Base-by-base conservation (phyloP, 1,284 basidiomycete genomes). In the Austroboletus niveus region DNA sequence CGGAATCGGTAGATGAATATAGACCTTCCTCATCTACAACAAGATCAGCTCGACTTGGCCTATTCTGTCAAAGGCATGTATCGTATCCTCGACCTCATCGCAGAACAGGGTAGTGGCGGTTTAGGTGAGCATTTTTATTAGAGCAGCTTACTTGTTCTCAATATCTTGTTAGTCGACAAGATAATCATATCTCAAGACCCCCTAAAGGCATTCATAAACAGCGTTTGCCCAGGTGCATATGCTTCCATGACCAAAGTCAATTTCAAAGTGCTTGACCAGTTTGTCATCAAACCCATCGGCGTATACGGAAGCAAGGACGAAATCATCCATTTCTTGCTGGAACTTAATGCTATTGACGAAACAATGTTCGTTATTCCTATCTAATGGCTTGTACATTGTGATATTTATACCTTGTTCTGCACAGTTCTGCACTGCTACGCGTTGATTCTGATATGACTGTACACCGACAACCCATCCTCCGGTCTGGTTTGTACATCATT, bases 301-400 rank as follows among this genome's bases (percentile, higher is more conserved):
- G 52, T 84, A 2, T 85, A 83, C 49, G 83, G 82, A 1, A 77
- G 75, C 61, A 77, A 75, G 56, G 57, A 65, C 0, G 72, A 77
- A 51, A 77, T 85, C 8, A 70, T 77, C 7, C 61, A 69, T 9
- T 76, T 81, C 51, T 57, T 85, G 3, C 44, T 55, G 10, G 59
- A 65, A 12, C 59, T 73, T 4, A 62, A 51, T 9, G 64, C 65
- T 8, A 59, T 81, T 9, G 64, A 75, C 47, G 62, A 72, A 2
- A 47, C 60, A 1, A 64, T 57, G 81, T 79, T 52, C 24, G 72
- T 63, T 31, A 30, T 45, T 8, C 6, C 8, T 1, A 1, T 14
- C 0, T 5, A 2, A n/a, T n/a, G 3, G 0, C 14, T 12, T 8
- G 1, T 52, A 24, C 8, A n/a, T 1, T 14, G 1, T 17, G 4